These are phyloP conservation scores for Cordyceps fumosorosea DNA, from an alignment of 2,329 filamentous ascomycete species.

Conservation along the genomic window DNA sequence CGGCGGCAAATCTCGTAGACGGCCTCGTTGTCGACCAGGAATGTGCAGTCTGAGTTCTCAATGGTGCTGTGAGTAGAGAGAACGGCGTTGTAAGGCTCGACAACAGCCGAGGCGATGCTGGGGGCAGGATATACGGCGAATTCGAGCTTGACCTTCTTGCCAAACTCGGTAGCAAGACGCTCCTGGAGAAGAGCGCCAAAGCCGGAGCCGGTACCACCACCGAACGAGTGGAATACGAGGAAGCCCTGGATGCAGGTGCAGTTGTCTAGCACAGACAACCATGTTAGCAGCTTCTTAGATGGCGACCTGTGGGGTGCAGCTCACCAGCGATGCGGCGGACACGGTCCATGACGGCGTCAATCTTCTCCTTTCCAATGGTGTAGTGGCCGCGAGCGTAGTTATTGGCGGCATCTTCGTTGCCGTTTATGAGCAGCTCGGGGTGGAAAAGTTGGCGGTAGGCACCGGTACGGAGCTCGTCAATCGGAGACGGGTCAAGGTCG, in stretches of 20 bases:
- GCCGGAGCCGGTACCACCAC: slow-evolving; percentile 65
- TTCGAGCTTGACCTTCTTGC: slow-evolving; percentile 73
- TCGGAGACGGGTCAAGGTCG: slow-evolving; percentile 65
- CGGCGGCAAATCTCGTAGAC: slow-evolving; percentile 71
- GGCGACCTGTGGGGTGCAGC: slow-evolving; percentile 19
- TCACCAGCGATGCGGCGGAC: slow-evolving; percentile 63
- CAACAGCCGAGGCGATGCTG: slow-evolving; percentile 62
- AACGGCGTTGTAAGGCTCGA: slow-evolving; percentile 69
- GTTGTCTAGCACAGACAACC: slow-evolving; percentile 46
- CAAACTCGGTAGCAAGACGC: slow-evolving; percentile 66
- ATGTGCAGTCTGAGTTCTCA: slow-evolving; percentile 74
- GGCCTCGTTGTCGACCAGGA: slow-evolving; percentile 69
- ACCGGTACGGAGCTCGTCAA: slow-evolving; percentile 67
- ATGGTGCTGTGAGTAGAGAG: slow-evolving; percentile 70
- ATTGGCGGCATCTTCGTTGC: slow-evolving; percentile 72
- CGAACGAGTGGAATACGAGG: slow-evolving; percentile 69
- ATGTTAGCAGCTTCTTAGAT: slow-evolving; percentile 5
- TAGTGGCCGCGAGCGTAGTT: slow-evolving; percentile 74
- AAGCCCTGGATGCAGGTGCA: slow-evolving; percentile 67
- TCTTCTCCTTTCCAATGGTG: slow-evolving; percentile 71
- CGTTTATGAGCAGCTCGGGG: slow-evolving; percentile 64
- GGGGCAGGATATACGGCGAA: slow-evolving; percentile 67
- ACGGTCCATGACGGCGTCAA: slow-evolving; percentile 62
- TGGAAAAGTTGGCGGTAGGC: slow-evolving; percentile 64
- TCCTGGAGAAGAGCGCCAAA: slow-evolving; percentile 67